phyloP scores from a whole-genome alignment of 768 basidiomycete genomes.

The Lentinula aciculospora region DNA sequence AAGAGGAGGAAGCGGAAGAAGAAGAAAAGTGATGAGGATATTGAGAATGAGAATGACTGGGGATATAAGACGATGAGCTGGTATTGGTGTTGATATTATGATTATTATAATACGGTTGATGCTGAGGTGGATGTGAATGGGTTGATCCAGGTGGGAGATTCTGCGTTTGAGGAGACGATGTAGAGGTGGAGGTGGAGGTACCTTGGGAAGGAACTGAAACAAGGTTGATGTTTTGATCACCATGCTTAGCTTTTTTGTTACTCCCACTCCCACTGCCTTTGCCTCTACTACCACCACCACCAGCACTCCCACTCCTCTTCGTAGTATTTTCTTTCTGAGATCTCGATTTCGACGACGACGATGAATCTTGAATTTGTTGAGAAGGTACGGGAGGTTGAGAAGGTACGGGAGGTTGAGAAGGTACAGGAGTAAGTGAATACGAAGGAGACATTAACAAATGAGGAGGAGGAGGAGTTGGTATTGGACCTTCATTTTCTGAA shows the following conservation, averaged over 20 bases:
- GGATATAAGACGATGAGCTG: not conserved
- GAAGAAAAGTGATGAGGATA: too few relatives aligned
- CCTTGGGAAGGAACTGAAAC: too few relatives aligned
- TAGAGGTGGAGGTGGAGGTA: not conserved
- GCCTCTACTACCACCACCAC: too few relatives aligned
- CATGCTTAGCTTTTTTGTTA: not conserved
- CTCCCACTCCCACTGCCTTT: too few relatives aligned
- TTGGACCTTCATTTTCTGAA: not conserved
- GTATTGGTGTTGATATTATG: not conserved
- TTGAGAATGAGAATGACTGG: not conserved
- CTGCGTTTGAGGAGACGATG: not conserved
- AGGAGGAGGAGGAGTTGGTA: not conserved
- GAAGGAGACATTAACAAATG: too few relatives aligned
- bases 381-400: not conserved
- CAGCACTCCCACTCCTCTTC: too few relatives aligned
- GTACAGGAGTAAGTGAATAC: not conserved
- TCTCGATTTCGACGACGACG: too few relatives aligned
- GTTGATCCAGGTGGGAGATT: too few relatives aligned
- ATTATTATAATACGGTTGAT: constrained; percentile 1
- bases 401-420: not conserved
- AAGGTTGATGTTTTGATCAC: too few relatives aligned
- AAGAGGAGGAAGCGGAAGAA: too few relatives aligned
- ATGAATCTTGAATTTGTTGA: not conserved
- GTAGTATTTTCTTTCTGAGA: not conserved
- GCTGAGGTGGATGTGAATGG: constrained; percentile 2